Base-by-base conservation (phyloP, 2,329 filamentous ascomycete genomes). In the Myriangium duriaei region DNA sequence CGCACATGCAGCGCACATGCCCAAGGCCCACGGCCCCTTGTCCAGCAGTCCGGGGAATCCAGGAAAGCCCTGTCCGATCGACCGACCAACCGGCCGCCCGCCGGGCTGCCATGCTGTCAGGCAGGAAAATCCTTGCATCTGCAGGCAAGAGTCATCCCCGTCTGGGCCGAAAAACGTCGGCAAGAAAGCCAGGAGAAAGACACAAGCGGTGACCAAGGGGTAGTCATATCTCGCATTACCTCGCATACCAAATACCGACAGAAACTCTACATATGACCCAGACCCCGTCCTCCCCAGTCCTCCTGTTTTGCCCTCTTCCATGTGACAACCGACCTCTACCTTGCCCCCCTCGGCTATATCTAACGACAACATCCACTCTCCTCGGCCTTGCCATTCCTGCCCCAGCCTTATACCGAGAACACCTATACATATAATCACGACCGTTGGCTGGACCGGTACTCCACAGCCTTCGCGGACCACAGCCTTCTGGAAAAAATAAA, bases 401-500 rank as follows among this genome's bases (percentile, higher is more conserved):
- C 32, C 18, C 36, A 39, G 36, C 36, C 36, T 39, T 39, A n/a
- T 30, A 7, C 21, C 21, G 21, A 26, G 18, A 32, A 33, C 30
- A 11, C 17, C 21, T 33, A 11, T 29, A 39, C 16, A 32, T 33
- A 39, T 18, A 7, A 26, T n/a, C 21, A 24, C 29, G 28, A 30
- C 36, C 36, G 36, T 39, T 39, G 32, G 30, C 36, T 39, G 36
- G 36, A 19, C 21, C 36, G 36, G 32, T 39, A 28, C 36, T n/a
- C 21, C 21, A 26, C 21, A 26, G 21, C 21, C 21, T 26, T 26
- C 21, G 7, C 21, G 7, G 21, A n/a, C n/a, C 21, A 13, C 36
- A 39, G 36, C 36, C 36, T 39, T 39, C 36, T 39, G 28, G 26
- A 39, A 39, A 39, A 32, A 39, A 39, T 30, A 39, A n/a, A 12